Conservation (phyloP, 768 basidiomycete species). For the Mrakia hoshinonis region DNA sequence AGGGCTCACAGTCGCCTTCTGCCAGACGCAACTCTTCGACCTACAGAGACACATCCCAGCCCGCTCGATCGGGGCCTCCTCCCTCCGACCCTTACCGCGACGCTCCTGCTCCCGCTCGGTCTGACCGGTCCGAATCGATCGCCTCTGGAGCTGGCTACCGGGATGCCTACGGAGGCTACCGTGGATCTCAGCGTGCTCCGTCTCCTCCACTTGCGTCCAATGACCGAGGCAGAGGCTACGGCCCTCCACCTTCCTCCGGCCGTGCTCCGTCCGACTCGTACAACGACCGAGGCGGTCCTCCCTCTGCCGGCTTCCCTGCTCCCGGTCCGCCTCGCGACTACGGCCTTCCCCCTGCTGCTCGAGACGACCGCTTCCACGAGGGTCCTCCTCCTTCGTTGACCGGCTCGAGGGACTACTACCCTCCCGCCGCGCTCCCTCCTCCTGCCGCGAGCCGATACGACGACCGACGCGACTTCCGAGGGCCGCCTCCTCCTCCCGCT, state of each 20-base stretch:
- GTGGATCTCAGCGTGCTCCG: conserved; percentile 43
- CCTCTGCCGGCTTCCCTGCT: conserved; percentile 21
- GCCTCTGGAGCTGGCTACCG: background rate
- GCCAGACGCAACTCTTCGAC: conserved; percentile 30
- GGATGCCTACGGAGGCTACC: conserved; percentile 32
- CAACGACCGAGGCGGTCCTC: conserved; percentile 43
- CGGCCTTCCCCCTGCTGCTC: background rate
- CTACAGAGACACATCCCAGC: conserved; percentile 20
- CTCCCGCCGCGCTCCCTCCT: background rate
- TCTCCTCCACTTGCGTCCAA: conserved; percentile 48
- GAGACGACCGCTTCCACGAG: background rate
- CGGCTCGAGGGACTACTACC: background rate
- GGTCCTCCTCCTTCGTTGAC: conserved; percentile 1
- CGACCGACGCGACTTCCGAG: conserved; percentile 9
- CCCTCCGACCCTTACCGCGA: too few relatives aligned
- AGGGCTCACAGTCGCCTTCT: background rate
- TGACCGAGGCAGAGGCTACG: conserved; percentile 48
- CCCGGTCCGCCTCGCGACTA: background rate
- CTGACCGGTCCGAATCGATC: too few relatives aligned
- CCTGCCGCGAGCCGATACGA: background rate
- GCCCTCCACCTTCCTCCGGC: conserved; percentile 45
- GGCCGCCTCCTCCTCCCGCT: background rate
- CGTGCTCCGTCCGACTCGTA: conserved; percentile 48
- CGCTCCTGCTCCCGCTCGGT: too few relatives aligned
- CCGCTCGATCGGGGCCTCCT: background rate